Percentiles rank a stretch among this genome's conserved stretches.
Conservation (phyloP, 1,139 yeast species). For the Taphrina flavorubra region DNA sequence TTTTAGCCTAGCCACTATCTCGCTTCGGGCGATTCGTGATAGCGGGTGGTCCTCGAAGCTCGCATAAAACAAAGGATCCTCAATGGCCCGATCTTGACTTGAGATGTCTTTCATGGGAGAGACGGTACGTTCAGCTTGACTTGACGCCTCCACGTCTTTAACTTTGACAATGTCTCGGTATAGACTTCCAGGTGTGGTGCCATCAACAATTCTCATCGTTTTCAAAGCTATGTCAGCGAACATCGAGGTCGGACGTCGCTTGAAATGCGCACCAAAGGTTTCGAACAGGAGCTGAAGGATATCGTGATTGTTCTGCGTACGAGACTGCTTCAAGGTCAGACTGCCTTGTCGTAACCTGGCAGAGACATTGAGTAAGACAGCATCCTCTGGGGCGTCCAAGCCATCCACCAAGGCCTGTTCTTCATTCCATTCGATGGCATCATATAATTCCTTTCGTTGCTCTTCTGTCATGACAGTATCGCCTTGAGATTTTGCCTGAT, state of each 20-base stretch:
- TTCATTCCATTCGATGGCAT: constrained; percentile 92
- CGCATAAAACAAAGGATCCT: constrained; percentile 76
- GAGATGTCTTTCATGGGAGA: constrained; percentile 47
- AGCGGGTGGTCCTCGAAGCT: constrained; percentile 86
- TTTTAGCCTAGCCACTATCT: constrained; percentile 71
- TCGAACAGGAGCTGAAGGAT: constrained; percentile 82
- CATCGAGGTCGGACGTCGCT: constrained; percentile 80
- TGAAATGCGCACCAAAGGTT: constrained; percentile 75
- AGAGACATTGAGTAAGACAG: constrained; percentile 68
- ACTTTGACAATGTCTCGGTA: constrained; percentile 90
- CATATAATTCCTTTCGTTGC: constrained; percentile 73
- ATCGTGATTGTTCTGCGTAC: constrained; percentile 51
- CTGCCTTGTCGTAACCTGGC: constrained; percentile 80
- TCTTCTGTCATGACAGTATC: constrained; percentile 55
- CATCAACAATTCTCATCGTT: constrained; percentile 86
- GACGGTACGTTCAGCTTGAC: constrained; percentile 32
- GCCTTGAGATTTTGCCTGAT: constrained; percentile 35
- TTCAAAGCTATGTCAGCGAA: constrained; percentile 73
- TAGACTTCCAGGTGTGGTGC: constrained; percentile 67
- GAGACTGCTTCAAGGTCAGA: constrained; percentile 57
- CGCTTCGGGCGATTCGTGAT: constrained; percentile 81
- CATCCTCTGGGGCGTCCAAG: constrained; percentile 70
- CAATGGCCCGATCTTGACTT: constrained; percentile 42
- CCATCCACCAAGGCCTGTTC: constrained; percentile 59
- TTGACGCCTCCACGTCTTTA: constrained; percentile 59